Evolutionary conservation across 305 asterid species (phyloP), one percentile per base, ranked within the genome.

Genomic region (Fraxinus albicans): DNA sequence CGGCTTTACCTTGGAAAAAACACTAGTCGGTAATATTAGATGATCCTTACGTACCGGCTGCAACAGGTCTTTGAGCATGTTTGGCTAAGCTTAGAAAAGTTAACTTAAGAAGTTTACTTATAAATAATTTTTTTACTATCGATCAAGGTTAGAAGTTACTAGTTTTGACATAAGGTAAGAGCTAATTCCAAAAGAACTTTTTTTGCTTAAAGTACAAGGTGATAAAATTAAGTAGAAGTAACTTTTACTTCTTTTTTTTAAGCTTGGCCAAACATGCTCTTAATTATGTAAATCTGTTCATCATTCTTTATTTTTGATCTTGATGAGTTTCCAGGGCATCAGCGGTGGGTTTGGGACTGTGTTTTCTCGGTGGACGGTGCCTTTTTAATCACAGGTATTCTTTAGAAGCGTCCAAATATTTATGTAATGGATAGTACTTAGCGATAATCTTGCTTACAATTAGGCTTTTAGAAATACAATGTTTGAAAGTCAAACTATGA

Each of bases 321-420:
- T 47, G 81, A 44, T 53, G 36, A 29, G 76, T 44, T 88, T 85
- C 81, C 86, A 94, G 99, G 98, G 82, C 98, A 96, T 86, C 94
- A 91, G 77, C 98, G 97, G 42, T 96, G 99, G 98, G 98, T 94
- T 47, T 93, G 99, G 98, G 99, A 93, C 89, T 96, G 99, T 81
- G 98, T 96, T 79, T 96, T 94, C 91, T 96, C 98, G 7, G 98
- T 93, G 0, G 99, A 94, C 76, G 99, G 98, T 84, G 97, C 98
- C 82, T 96, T 89, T 86, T 92, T 94, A 76, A 93, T 95, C 87
- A 92, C 98, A 87, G 98, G 99, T 95, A 92, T 74, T 4, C 21
- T 75, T 85, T 69, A 27, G 38, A 25, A 12, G 17, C 21, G 4
- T 69, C 75, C 31, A 13, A 25, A 69, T 69, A 17, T 69, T 29